phyloP scores from a whole-genome alignment of 163 green algal genomes.

The Scenedesmus sp. region DNA sequence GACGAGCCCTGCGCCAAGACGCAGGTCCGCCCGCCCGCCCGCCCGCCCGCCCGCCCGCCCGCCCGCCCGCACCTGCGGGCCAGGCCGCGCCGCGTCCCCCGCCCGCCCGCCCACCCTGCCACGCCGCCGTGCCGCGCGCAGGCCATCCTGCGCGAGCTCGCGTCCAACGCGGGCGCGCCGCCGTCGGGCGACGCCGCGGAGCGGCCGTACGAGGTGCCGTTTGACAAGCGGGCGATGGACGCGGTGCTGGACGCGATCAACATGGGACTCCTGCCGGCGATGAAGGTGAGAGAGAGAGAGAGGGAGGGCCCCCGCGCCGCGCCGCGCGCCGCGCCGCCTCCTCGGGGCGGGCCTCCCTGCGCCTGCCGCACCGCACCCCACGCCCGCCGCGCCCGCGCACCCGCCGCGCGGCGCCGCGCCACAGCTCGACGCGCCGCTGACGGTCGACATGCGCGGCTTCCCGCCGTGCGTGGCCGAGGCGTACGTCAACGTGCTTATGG shows the following conservation, averaged over 20 bases:
- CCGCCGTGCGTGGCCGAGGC: constrained; percentile 58
- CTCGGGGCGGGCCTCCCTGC: too few relatives aligned
- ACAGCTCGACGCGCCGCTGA: constrained; percentile 52
- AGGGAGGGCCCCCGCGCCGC: too few relatives aligned
- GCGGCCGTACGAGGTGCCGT: constrained; percentile 47
- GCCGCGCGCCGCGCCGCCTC: too few relatives aligned
- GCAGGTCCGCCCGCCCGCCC: background rate
- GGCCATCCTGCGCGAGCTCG: constrained; percentile 29
- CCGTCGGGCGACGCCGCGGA: background rate
- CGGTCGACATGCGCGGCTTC: constrained; percentile 57
- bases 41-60: too few relatives aligned
- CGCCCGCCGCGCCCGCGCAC: background rate
- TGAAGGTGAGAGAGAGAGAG: constrained; percentile 53
- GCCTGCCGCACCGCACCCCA: too few relatives aligned
- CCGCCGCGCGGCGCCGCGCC: constrained; percentile 16
- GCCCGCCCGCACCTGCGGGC: too few relatives aligned
- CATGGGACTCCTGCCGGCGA: constrained; percentile 49
- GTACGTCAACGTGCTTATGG: constrained; percentile 23
- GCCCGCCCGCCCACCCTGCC: too few relatives aligned
- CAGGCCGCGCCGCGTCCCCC: too few relatives aligned
- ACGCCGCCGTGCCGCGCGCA: background rate
- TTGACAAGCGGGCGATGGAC: constrained; percentile 54
- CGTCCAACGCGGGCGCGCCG: background rate
- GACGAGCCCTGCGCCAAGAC: constrained; percentile 7
- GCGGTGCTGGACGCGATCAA: constrained; percentile 58